Evolutionary conservation across 164 flowering plant species (phyloP), one percentile per base, ranked within the genome.

Genomic region (Magnolia sinica): DNA sequence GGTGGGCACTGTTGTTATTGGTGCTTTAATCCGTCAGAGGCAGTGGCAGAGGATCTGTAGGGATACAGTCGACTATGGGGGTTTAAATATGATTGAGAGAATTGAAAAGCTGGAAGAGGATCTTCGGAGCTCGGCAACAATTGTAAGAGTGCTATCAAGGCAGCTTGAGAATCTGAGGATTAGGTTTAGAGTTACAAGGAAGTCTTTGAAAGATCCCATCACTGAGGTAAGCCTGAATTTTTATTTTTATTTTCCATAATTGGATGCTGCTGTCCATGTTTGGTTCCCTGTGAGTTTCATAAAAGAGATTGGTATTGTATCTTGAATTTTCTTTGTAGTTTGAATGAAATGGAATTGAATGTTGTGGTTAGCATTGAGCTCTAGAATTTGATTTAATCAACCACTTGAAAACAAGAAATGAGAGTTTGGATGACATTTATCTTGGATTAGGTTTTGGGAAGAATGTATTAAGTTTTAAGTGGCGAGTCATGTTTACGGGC

Each of bases 121-220:
- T 82, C 49, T 91, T 78, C 79, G 82, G 81, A 89, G 89, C 77
- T 83, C 92, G 4, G 86, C 84, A 0, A 85, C 88, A 0, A 81
- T 92, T 8, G 74, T 91, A 67, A 78, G 90, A 86, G 91, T 83
- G 61, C 75, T 94, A 84, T 90, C 97, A 13, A 87, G 97, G 85
- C 97, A 92, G 89, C 90, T 94, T 74, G 99, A 94, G 92, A 94
- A 96, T 81, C 79, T 96, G 84, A 97, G 97, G 58, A 91, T 92
- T 81, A 82, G 98, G 85, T 92, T 96, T 83, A 85, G 98, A 79
- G 87, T 91, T 73, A 85, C 91, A 0, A 84, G 95, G 80, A 94
- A 88, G 88, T 51, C 97, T 74, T 68, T 92, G 80, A 96, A 91
- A 79, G 90, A 87, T 9, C 97, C 98, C 50, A 91, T 93, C 66